Percentiles rank a stretch among this genome's conserved stretches.
phyloP scores from a whole-genome alignment of 345 rosid species.

The Physaria fendleri region DNA sequence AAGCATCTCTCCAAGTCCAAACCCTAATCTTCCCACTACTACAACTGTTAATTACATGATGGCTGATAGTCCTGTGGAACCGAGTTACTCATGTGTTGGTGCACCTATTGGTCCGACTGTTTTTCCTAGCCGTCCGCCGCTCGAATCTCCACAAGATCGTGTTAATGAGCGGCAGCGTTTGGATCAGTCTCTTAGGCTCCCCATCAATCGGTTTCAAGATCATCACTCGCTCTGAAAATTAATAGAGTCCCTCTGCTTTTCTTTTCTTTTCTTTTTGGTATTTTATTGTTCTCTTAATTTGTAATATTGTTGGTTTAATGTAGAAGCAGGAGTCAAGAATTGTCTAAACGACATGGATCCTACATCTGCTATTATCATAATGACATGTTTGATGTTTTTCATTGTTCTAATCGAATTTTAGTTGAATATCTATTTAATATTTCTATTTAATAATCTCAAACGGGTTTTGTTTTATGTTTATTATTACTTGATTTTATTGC shows the following conservation, averaged over 20 bases:
- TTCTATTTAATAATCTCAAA: too few relatives aligned
- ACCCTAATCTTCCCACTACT: conserved; percentile 26
- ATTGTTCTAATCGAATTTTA: not conserved
- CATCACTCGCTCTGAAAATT: conserved; percentile 20
- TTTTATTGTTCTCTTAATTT: conserved; percentile 5
- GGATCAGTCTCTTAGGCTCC: conserved; percentile 38
- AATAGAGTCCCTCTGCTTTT: conserved; percentile 22
- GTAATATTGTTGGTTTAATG: not conserved
- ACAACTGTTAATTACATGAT: conserved; percentile 36
- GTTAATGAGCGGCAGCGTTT: conserved; percentile 42
- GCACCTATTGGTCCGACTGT: conserved; percentile 52
- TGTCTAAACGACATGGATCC: conserved; percentile 31
- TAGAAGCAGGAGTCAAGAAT: conserved; percentile 14
- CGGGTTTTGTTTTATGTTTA: not conserved
- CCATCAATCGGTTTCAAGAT: conserved; percentile 63
- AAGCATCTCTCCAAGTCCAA: conserved; percentile 35
- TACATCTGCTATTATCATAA: conserved; percentile 7
- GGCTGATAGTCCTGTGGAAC: conserved; percentile 22
- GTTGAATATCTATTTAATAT: not conserved
- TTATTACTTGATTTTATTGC: not conserved
- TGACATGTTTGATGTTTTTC: not conserved
- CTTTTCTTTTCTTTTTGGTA: conserved; percentile 17
- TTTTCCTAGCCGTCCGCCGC: conserved; percentile 26
- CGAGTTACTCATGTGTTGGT: conserved; percentile 68
- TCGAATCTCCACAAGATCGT: conserved; percentile 42